Evolutionary conservation across 2,329 filamentous ascomycete genomes (phyloP).

Genomic region (Metarhizium brunneum): DNA sequence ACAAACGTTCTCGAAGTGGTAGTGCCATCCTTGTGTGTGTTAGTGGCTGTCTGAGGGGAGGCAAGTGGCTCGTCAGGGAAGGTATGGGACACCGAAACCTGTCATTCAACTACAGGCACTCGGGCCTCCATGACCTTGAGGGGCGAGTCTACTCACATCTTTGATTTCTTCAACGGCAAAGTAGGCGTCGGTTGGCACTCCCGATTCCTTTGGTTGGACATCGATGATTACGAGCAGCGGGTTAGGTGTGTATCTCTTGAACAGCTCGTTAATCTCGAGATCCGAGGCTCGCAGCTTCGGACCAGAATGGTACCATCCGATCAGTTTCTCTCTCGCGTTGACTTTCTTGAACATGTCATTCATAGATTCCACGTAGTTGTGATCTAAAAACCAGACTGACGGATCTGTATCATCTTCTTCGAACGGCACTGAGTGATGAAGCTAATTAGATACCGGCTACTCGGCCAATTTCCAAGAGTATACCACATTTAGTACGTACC

Average conservation of each 20-base stretch:
- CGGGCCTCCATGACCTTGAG: neutral
- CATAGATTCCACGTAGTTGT: constrained; percentile 99
- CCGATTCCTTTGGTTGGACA: constrained; percentile 95
- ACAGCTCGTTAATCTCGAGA: constrained; percentile 97
- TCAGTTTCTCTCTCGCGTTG: constrained; percentile 96
- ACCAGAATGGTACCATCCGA: constrained; percentile 99
- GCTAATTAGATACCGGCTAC: constrained; percentile 7
- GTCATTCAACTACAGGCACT: neutral
- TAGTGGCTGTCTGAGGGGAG: neutral
- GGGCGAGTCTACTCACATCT: constrained; percentile 58
- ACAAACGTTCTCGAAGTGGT: constrained; percentile 96
- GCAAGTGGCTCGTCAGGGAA: no score
- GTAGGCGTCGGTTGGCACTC: constrained; percentile 96
- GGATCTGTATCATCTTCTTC: constrained; percentile 99
- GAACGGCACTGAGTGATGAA: constrained; percentile 64
- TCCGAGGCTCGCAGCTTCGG: constrained; percentile 95
- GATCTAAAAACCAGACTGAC: constrained; percentile 97
- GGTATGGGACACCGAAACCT: no score
- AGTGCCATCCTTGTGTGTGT: constrained; percentile 68
- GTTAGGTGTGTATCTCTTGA: constrained; percentile 98
- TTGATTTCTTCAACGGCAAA: constrained; percentile 99
- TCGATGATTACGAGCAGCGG: constrained; percentile 96
- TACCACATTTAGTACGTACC: constrained; percentile 42
- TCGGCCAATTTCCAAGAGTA: neutral
- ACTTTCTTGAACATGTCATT: constrained; percentile 99